A percentile compares a stretch with the other conserved stretches of the same genome.
Evolutionary conservation across 2,329 filamentous ascomycete genomes (phyloP).

Genomic region (Ophiostoma novo-ulmi): DNA sequence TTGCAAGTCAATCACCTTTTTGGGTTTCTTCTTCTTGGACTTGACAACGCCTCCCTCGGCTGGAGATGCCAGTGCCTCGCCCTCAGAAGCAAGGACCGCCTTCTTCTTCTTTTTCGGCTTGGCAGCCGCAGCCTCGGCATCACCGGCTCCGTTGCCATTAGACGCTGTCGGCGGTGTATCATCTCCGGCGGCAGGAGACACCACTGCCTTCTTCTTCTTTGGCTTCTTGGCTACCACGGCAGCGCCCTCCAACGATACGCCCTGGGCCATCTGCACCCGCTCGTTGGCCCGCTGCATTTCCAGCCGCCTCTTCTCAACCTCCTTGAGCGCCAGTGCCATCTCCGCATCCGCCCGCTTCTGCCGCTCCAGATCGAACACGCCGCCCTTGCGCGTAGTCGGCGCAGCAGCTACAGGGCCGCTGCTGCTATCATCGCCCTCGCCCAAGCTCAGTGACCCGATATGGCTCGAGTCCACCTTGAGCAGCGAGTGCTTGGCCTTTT

Average conservation of each 20-base stretch:
- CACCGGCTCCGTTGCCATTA: conserved; percentile 58
- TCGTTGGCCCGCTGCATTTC: conserved; percentile 85
- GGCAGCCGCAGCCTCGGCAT: conserved; percentile 27
- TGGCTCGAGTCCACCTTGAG: conserved; percentile 84
- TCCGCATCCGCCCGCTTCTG: conserved; percentile 75
- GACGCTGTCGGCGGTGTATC: conserved; percentile 40
- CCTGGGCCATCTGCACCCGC: conserved; percentile 64
- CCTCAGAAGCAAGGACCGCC: conserved; percentile 22
- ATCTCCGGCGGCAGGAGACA: conserved; percentile 52
- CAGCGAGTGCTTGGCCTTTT: conserved; percentile 52
- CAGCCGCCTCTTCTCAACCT: conserved; percentile 78
- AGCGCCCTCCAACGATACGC: conserved; percentile 60
- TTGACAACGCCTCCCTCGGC: conserved; percentile 27
- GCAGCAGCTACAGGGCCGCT: conserved; percentile 26
- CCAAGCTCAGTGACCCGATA: conserved; percentile 66
- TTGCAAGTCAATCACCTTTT: conserved; percentile 27
- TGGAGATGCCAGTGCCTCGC: conserved; percentile 16
- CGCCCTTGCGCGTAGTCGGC: conserved; percentile 25
- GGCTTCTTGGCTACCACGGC: conserved; percentile 65
- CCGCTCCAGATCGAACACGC: conserved; percentile 55
- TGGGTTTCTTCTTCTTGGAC: conserved; percentile 33
- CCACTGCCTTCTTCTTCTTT: conserved; percentile 61
- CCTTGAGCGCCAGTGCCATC: conserved; percentile 81
- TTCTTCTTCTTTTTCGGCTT: conserved; percentile 37
- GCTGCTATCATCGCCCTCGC: conserved; percentile 40